Conservation (phyloP, 495 filamentous ascomycete genomes). For the Ascodesmis nigricans region DNA sequence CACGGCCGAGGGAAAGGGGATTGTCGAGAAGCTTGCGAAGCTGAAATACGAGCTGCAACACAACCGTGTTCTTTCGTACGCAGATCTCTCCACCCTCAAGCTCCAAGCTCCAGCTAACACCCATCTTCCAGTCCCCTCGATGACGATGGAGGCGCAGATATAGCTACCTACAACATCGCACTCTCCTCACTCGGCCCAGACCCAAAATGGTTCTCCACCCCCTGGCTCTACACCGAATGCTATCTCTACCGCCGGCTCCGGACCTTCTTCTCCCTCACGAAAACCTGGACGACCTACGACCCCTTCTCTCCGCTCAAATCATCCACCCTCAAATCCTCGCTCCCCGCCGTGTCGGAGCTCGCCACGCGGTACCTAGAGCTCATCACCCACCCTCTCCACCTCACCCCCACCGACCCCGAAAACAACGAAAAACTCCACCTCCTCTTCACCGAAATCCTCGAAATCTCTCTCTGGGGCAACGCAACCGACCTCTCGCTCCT, state of each 20-base stretch:
- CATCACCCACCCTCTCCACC: too few relatives aligned
- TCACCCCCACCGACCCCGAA: conserved; percentile 29
- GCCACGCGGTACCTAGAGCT: conserved; percentile 42
- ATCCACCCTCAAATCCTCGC: conserved; percentile 77
- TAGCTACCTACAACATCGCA: conserved; percentile 68
- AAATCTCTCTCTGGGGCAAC: conserved; percentile 96
- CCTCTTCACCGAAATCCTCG: conserved; percentile 80
- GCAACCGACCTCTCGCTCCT: conserved; percentile 85
- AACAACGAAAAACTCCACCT: conserved; percentile 45
- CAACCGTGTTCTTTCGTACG: conserved; percentile 63
- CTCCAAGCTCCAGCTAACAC: not conserved
- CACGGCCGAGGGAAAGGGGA: conserved; percentile 58
- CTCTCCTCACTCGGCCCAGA: conserved; percentile 50
- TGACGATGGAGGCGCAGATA: conserved; percentile 61
- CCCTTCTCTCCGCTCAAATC: conserved; percentile 83
- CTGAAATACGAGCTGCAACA: conserved; percentile 95
- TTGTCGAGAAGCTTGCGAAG: conserved; percentile 54
- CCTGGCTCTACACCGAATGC: conserved; percentile 86
- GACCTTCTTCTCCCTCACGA: conserved; percentile 28
- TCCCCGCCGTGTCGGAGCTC: conserved; percentile 74
- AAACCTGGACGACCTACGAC: conserved; percentile 80
- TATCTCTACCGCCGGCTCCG: conserved; percentile 53
- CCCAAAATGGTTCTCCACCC: conserved; percentile 56
- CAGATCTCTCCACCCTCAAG: not conserved
- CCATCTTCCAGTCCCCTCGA: conserved; percentile 37